These are phyloP conservation scores for Porphyrellus sp. DNA, from an alignment of 1,284 basidiomycete species.

Conservation along the genomic window DNA sequence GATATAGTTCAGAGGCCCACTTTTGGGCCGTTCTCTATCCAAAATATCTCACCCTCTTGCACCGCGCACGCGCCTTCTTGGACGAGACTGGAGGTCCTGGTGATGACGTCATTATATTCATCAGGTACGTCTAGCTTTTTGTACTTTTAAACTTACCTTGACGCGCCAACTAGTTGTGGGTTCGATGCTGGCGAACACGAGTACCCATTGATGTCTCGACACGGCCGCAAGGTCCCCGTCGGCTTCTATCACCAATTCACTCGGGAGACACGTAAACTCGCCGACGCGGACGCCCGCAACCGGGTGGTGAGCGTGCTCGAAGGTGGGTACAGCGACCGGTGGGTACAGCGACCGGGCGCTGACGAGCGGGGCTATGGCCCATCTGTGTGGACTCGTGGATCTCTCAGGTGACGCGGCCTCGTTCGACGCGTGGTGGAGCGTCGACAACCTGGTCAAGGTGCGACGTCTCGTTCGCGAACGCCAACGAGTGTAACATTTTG, in stretches of 20 bases:
- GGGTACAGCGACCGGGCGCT: conserved; percentile 88
- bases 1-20: conserved; percentile 69
- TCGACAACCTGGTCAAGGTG: conserved; percentile 64
- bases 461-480: neutral
- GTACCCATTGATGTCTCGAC: conserved; percentile 87
- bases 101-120: conserved; percentile 78
- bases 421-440: conserved; percentile 60
- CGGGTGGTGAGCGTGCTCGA: conserved; percentile 87
- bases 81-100: conserved; percentile 60
- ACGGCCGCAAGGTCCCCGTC: conserved; percentile 85
- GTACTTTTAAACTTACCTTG: neutral
- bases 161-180: conserved; percentile 58
- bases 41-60: conserved; percentile 58
- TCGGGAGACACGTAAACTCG: conserved; percentile 65
- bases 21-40: conserved; percentile 79
- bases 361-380: conserved; percentile 77
- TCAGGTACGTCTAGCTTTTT: conserved; percentile 59
- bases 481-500: no score
- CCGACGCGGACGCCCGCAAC: conserved; percentile 64
- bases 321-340: conserved; percentile 94
- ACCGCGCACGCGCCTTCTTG: conserved; percentile 73
- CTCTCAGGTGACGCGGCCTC: neutral
- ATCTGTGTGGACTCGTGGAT: conserved; percentile 66
- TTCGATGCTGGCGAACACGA: conserved; percentile 96
- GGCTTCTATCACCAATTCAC: conserved; percentile 88